Conservation (phyloP, 2,329 filamentous ascomycete genomes). For the Talaromyces albobiverticillius region DNA sequence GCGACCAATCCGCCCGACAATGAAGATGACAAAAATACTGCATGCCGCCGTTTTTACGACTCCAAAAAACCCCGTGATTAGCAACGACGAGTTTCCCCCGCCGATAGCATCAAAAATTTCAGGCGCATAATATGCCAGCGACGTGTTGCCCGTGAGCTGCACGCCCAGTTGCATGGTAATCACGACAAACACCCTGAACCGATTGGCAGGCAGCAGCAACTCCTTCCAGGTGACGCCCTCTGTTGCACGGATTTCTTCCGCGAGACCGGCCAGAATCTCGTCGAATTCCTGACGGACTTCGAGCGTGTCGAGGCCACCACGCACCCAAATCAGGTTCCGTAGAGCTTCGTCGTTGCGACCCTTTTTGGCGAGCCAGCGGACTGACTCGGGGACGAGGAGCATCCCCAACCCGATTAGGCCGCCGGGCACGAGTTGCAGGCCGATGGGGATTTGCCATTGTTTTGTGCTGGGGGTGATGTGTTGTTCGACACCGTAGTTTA, state of each 20-base stretch:
- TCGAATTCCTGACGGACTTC: constrained; percentile 18
- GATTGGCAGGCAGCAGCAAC: constrained; percentile 44
- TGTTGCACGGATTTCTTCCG: constrained; percentile 45
- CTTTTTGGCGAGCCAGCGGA: constrained; percentile 49
- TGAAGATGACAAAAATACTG: constrained; percentile 47
- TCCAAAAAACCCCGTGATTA: constrained; percentile 49
- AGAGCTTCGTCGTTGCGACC: constrained; percentile 48
- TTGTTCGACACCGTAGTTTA: constrained; percentile 49
- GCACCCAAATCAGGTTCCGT: constrained; percentile 49
- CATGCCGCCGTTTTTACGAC: constrained; percentile 51
- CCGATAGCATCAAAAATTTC: constrained; percentile 53
- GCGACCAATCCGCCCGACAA: constrained; percentile 51
- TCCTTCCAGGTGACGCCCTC: constrained; percentile 50
- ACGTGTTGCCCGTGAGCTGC: constrained; percentile 52
- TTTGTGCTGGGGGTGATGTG: constrained; percentile 36
- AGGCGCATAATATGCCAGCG: constrained; percentile 47
- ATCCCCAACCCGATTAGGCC: constrained; percentile 49
- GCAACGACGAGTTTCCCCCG: constrained; percentile 46
- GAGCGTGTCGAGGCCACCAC: constrained; percentile 35
- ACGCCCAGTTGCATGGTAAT: constrained; percentile 49
- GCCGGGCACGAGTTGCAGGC: constrained; percentile 49
- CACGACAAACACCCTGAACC: constrained; percentile 46
- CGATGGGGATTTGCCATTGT: constrained; percentile 52
- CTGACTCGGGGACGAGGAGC: constrained; percentile 48
- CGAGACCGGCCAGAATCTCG: constrained; percentile 37